phyloP scores from a whole-genome alignment of 2,329 filamentous ascomycete genomes.

The Pseudogymnoascus sp. region DNA sequence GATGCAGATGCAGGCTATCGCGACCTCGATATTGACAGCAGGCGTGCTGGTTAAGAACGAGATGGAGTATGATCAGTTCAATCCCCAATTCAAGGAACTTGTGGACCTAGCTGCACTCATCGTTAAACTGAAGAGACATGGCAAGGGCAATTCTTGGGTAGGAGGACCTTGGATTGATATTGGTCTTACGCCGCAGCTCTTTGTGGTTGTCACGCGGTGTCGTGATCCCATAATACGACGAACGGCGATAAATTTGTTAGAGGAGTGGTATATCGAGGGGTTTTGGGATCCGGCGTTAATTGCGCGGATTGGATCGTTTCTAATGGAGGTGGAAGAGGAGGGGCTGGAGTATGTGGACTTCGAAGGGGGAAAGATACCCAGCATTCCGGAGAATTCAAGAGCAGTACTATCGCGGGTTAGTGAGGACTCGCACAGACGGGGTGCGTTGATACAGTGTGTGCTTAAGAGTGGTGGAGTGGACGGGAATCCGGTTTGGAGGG shows the following conservation, averaged over 20 bases:
- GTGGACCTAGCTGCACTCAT: constrained; percentile 14
- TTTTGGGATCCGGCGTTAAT: constrained; percentile 15
- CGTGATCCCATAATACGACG: constrained; percentile 19
- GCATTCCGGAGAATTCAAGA: constrained; percentile 3
- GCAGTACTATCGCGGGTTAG: constrained; percentile 8
- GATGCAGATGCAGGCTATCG: constrained; percentile 19
- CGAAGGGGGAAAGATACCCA: not conserved
- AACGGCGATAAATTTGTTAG: constrained; percentile 18
- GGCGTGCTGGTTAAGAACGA: constrained; percentile 17
- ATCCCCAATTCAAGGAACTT: constrained; percentile 15
- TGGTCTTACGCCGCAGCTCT: constrained; percentile 19
- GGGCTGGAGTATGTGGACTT: constrained; percentile 13
- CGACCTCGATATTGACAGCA: constrained; percentile 13
- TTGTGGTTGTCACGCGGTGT: constrained; percentile 17
- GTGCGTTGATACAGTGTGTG: not conserved
- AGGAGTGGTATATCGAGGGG: constrained; percentile 17
- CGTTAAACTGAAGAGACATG: constrained; percentile 11
- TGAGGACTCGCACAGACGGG: constrained; percentile 2
- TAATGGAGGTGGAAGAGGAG: constrained; percentile 23
- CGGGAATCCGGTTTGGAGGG: constrained; percentile 7
- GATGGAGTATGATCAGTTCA: constrained; percentile 18
- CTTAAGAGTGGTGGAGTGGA: constrained; percentile 8
- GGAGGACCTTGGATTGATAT: constrained; percentile 19
- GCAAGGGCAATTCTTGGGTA: constrained; percentile 13
- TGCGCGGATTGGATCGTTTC: constrained; percentile 17